Conservation (phyloP, 345 rosid species). For the Arabis hirsuta region DNA sequence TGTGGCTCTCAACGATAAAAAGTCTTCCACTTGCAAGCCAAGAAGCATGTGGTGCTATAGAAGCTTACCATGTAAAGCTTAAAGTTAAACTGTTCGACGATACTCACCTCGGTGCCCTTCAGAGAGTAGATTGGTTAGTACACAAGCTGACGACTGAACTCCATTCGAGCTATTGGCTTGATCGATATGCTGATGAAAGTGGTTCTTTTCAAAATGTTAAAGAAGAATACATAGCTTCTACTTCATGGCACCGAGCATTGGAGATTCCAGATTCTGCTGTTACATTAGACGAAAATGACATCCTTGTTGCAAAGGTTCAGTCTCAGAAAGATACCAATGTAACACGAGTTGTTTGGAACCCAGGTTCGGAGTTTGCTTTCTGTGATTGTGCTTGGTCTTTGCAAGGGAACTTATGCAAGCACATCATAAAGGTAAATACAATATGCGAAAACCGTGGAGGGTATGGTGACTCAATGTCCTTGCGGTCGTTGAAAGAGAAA, state of each 20-base stretch:
- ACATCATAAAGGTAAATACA: conserved; percentile 83
- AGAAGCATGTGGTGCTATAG: conserved; percentile 95
- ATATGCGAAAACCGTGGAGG: conserved; percentile 53
- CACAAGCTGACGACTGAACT: conserved; percentile 92
- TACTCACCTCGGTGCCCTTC: conserved; percentile 90
- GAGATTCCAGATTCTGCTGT: conserved; percentile 84
- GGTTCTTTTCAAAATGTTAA: conserved; percentile 85
- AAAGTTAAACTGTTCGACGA: conserved; percentile 84
- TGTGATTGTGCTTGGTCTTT: conserved; percentile 91
- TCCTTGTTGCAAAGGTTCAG: conserved; percentile 63
- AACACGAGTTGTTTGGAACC: conserved; percentile 77
- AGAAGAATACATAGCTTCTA: conserved; percentile 89
- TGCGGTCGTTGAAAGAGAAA: conserved; percentile 61
- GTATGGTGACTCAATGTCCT: conserved; percentile 66
- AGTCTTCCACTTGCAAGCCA: conserved; percentile 94
- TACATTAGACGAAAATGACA: conserved; percentile 55
- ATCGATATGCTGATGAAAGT: conserved; percentile 90
- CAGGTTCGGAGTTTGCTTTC: conserved; percentile 92
- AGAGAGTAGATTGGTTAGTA: conserved; percentile 96
- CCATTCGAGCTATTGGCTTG: conserved; percentile 95
- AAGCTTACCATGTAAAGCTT: conserved; percentile 93
- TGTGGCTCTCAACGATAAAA: conserved; percentile 89
- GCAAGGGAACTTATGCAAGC: conserved; percentile 97
- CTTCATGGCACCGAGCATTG: conserved; percentile 89
- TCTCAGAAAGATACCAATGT: conserved; percentile 65